Base-by-base conservation (phyloP, 2,329 filamentous ascomycete genomes). In the Monilinia vaccinii-corymbosi region DNA sequence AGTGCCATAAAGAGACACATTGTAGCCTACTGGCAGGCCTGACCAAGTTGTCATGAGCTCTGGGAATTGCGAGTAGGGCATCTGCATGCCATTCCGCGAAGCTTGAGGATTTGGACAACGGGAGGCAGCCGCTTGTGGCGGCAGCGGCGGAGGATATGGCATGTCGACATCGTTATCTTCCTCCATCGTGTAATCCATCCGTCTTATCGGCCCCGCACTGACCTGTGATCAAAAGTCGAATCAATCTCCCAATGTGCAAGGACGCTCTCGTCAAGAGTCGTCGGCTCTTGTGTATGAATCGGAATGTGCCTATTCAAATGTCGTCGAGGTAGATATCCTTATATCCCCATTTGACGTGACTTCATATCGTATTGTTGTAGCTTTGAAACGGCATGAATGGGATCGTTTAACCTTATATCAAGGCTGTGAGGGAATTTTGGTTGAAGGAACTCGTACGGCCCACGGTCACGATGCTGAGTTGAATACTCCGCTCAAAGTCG, bases 131-230 rank as follows among this genome's bases (percentile, higher is more conserved):
- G 31, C 38, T 31, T 59, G 49, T 21, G 46, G 42, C n/a, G 46
- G 23, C n/a, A 28, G 42, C 21, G 38, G 40, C n/a, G 49, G 36
- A 25, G 25, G 38, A 44, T 53, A 32, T 10, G 50, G 36, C 50
- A 53, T 53, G 21, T 53, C 50, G 14, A 44, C 13, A 38, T 53
- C 51, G 42, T 36, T 38, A 32, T 53, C 48, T 16, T 55, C 49
- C 16, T 55, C 49, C 49, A 55, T 59, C 25, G 49, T 55, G 28
- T 42, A 36, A 46, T 34, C 36, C 31, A 53, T 42, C 9, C 44
- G 28, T 51, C 56, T 59, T 59, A 59, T 59, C 49, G 28, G 55
- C 49, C 48, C 57, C 57, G 49, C 57, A 59, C 57, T 59, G 57
- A 47, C 32, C 16, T 40, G 40, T 32, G 40, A 52, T 31, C 8